Base-by-base conservation (phyloP, 2,329 filamentous ascomycete genomes). In the Lasiodiplodia sp. region DNA sequence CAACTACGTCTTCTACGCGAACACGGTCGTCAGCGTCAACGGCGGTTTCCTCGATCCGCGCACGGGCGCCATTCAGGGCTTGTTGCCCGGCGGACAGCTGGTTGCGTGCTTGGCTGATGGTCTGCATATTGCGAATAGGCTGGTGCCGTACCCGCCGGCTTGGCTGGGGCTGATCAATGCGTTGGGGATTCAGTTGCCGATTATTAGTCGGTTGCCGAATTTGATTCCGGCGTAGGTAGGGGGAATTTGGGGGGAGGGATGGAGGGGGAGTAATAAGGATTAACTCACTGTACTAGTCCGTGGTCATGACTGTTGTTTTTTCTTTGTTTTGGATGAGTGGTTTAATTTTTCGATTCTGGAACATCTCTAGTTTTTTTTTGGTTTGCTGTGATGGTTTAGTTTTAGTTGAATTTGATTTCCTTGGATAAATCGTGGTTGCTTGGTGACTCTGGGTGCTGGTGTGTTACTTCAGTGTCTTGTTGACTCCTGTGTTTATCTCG, bases 1-100 rank as follows among this genome's bases (percentile, higher is more conserved):
- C 66, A 68, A 68, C 66, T 68, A 68, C 57, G 44, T 63, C 34
- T 68, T 68, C 66, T 68, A 68, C 49, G 55, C 66, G 8, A 68
- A 68, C 56, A 68, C 66, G 25, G 55, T 68, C 4, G 66, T 68
- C 28, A 68, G 66, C 23, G 47, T 68, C 16, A 68, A 68, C 31
- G 56, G 56, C 31, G 66, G 66, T 10, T 68, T 68, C 56, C 23
- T 68, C 7, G 66, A 68, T 25, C 66, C 66, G 47, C 56, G 66
- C 25, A 62, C 66, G 5, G 66, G 66, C 16, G 55, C 66, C 2
- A 57, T 68, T 3, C 66, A 68, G 34, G 66, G 66, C 34, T 47
- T 68, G 18, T 23, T 68, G 4, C 66, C 66, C 18, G 66, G 66
- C 47, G 66, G 66, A 18, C 66, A 68, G 47, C 56, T 68, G 3